Evolutionary conservation across 2,329 filamentous ascomycete genomes (phyloP).

Genomic region (Lecanoromycetidae sp.): DNA sequence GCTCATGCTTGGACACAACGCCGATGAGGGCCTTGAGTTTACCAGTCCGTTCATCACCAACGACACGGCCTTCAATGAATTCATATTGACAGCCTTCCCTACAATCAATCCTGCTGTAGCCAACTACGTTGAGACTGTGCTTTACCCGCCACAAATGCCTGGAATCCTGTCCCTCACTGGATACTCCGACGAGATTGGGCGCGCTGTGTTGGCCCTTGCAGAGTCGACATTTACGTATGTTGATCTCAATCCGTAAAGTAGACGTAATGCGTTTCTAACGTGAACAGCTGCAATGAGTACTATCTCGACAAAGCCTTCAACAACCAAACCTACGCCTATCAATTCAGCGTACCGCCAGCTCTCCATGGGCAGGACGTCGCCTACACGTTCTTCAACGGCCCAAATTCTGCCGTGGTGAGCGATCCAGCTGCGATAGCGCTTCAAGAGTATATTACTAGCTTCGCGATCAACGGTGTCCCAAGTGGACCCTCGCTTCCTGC

Average conservation of each 20-base stretch:
- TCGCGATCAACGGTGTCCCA: constrained; percentile 26
- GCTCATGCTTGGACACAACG: constrained; percentile 36
- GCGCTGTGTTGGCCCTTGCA: constrained; percentile 30
- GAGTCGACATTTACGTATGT: constrained; percentile 25
- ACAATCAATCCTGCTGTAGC: constrained; percentile 22
- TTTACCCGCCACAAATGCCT: constrained; percentile 36
- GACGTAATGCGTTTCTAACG: background rate
- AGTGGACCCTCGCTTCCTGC: constrained; percentile 27
- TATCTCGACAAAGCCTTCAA: constrained; percentile 30
- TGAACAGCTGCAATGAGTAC: constrained; percentile 8
- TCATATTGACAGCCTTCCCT: constrained; percentile 21
- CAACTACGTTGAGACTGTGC: constrained; percentile 33
- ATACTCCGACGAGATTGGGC: constrained; percentile 35
- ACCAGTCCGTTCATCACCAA: constrained; percentile 26
- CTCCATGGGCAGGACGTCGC: constrained; percentile 41
- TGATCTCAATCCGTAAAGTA: too few relatives aligned
- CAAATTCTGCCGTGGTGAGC: constrained; percentile 19
- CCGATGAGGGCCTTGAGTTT: constrained; percentile 33
- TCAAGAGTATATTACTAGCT: constrained; percentile 30
- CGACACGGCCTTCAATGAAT: constrained; percentile 19
- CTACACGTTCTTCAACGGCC: constrained; percentile 40
- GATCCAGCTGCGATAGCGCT: constrained; percentile 25
- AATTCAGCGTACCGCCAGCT: constrained; percentile 42
- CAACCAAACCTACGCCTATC: constrained; percentile 41
- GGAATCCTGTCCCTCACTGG: constrained; percentile 28